Base-by-base conservation (phyloP, 345 rosid genomes). In the Populus ilicifolia region DNA sequence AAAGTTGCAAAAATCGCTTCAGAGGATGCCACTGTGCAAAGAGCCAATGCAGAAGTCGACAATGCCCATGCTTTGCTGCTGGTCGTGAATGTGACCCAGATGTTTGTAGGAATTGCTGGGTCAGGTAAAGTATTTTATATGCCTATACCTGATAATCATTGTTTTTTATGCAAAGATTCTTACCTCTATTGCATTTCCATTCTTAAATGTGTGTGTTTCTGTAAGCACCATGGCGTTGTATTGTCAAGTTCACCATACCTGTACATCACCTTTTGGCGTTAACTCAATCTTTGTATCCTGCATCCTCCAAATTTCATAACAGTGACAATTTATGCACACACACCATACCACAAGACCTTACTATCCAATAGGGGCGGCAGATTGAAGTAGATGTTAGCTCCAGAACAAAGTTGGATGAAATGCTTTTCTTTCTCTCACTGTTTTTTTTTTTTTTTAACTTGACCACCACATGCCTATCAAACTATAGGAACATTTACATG, bases 21-120 rank as follows among this genome's bases (percentile, higher is more conserved):
- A 89, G 98, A 86, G 99, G 99, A 82, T 96, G 98, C 83, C 99
- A 96, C 80, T 96, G 99, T 85, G 98, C 98, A 69, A 96, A 96
- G 86, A 96, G 99, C 78, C 98, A 93, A 83, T 93, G 99, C 88
- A 90, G 99, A 86, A 96, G 99, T 77, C 84, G 98, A 76, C 99
- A 93, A 77, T 96, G 99, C 80, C 99, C 99, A 17, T 96, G 99
- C 85, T 96, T 93, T 90, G 99, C 98, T 76, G 99, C 98, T 77
- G 98, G 94, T 17, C 93, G 98, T 67, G 99, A 96, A 88, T 96
- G 99, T 80, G 99, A 96, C 84, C 99, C 99, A 7, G 99, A 96
- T 87, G 98, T 96, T 84, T 96, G 98, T 86, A 88, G 97, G 76
- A 96, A 77, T 76, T 96, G 99, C 85, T 85, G 83, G 90, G 86